Evolutionary conservation across 768 basidiomycete genomes (phyloP).

Genomic region (Ramaria sp.): DNA sequence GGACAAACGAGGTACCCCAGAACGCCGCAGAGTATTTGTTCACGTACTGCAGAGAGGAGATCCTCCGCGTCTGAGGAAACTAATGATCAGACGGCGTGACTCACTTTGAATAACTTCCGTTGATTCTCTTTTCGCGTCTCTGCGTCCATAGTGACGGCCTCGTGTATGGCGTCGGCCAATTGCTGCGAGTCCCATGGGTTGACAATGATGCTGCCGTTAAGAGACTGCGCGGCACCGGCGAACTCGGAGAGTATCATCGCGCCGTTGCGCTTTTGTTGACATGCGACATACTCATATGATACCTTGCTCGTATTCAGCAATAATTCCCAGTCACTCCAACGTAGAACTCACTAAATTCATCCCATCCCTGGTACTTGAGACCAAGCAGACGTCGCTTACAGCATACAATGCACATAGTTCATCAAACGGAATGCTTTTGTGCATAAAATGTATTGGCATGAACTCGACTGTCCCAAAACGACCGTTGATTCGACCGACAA

Average conservation of each 20-base stretch:
- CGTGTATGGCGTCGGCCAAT: conserved; percentile 94
- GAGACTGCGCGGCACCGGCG: conserved; percentile 90
- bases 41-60: conserved; percentile 45
- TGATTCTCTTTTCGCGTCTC: conserved; percentile 85
- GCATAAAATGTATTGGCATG: conserved; percentile 99
- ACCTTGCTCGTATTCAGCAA: conserved; percentile 42
- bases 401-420: conserved; percentile 98
- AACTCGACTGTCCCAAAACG: conserved; percentile 98
- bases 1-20: conserved; percentile 87
- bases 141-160: conserved; percentile 83
- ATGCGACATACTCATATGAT: conserved; percentile 97
- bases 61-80: not conserved
- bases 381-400: conserved; percentile 90
- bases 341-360: conserved; percentile 82
- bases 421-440: conserved; percentile 86
- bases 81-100: not conserved
- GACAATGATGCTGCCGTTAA: conserved; percentile 94
- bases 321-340: not conserved
- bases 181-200: conserved; percentile 99
- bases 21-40: conserved; percentile 89
- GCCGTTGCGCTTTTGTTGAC: conserved; percentile 86
- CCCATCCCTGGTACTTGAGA: conserved; percentile 91
- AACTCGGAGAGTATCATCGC: conserved; percentile 98
- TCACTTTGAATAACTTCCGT: conserved; percentile 79
- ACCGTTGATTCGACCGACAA: conserved; percentile 97